Evolutionary conservation across 345 rosid species (phyloP).

Genomic region (Atalantia buxifolia): DNA sequence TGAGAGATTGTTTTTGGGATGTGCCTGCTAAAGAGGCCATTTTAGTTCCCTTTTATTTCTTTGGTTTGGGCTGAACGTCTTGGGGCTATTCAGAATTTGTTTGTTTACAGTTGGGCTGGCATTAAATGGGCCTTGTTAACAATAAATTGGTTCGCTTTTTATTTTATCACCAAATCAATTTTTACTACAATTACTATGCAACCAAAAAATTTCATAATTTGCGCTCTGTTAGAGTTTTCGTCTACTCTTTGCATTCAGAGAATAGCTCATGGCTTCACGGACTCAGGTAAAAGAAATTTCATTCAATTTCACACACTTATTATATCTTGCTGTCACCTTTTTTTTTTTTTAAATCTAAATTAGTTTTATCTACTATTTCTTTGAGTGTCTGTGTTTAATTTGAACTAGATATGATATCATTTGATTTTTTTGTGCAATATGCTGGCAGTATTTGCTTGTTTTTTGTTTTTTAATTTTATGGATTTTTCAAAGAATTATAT

Average conservation of each 20-base stretch:
- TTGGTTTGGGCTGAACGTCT: not conserved
- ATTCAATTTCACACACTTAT: too few species aligned
- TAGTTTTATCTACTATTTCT: too few species aligned
- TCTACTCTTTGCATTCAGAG: too few species aligned
- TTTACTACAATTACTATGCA: too few species aligned
- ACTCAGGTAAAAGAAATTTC: slow-evolving; percentile 1
- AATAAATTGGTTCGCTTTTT: not conserved
- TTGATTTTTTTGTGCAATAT: not conserved
- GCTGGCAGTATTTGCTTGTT: not conserved
- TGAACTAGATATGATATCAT: not conserved
- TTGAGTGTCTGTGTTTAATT: not conserved
- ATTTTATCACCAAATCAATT: too few species aligned
- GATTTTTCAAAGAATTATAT: not conserved
- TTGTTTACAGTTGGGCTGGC: not conserved
- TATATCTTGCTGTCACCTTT: too few species aligned
- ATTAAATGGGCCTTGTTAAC: not conserved
- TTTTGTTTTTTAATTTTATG: not conserved
- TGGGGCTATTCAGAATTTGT: not conserved
- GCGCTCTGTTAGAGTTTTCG: too few species aligned
- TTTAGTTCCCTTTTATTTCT: not conserved
- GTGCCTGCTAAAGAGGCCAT: not conserved
- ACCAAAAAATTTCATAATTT: too few species aligned
- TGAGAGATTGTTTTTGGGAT: too few species aligned
- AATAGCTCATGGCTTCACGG: not conserved
- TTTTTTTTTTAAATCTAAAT: too few species aligned